Evolutionary conservation across 129 eudicot species (phyloP).

Genomic region (Logfia minima): DNA sequence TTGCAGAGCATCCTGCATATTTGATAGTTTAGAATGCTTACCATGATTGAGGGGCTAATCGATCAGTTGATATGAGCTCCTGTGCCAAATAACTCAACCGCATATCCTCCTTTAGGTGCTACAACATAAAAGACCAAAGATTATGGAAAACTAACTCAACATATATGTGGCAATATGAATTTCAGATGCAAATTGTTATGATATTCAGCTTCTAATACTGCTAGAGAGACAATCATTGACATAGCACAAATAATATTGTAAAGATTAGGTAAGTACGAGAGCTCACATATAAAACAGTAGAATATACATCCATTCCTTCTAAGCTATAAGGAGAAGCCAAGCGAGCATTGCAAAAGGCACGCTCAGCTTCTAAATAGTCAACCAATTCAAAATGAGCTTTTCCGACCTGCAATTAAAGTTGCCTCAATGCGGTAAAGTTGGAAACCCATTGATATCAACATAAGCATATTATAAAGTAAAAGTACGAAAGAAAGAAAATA

Average conservation of each 20-base stretch:
- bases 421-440: constrained; percentile 4
- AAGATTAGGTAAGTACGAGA: background rate
- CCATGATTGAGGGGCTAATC: constrained; percentile 98
- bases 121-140: constrained; percentile 26
- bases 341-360: constrained; percentile 85
- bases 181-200: background rate
- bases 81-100: constrained; percentile 94
- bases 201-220: too few relatives aligned
- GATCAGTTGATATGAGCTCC: constrained; percentile 92
- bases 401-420: constrained; percentile 62
- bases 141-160: background rate
- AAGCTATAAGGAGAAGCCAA: constrained; percentile 79
- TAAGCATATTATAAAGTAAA: background rate
- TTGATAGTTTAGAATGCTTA: constrained; percentile 25
- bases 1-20: background rate
- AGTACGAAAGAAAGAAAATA: background rate
- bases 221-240: background rate
- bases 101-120: constrained; percentile 99
- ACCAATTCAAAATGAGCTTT: constrained; percentile 96
- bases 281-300: constrained; percentile 92
- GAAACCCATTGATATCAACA: constrained; percentile 11
- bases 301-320: constrained; percentile 94
- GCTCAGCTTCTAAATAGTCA: constrained; percentile 91
- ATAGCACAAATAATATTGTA: constrained; percentile 9
- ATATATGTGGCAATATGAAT: background rate